These are phyloP conservation scores for Austroboletus niveus DNA, from an alignment of 1,284 basidiomycete genomes.

Conservation along the genomic window DNA sequence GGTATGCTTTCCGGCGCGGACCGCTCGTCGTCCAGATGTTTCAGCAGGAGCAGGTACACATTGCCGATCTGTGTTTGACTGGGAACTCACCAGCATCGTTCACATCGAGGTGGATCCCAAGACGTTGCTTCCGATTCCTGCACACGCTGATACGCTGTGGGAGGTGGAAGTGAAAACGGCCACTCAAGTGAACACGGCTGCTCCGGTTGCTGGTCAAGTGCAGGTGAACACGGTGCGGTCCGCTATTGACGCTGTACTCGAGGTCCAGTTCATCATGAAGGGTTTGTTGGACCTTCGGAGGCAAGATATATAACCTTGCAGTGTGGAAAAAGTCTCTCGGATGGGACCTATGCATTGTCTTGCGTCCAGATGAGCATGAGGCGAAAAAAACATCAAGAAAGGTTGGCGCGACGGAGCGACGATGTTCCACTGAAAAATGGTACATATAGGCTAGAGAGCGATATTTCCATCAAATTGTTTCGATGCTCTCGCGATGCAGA, in stretches of 20 bases:
- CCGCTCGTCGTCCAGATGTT: constrained; percentile 73
- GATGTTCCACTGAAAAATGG: too few species aligned
- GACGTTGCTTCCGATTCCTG: constrained; percentile 68
- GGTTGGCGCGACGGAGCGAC: too few species aligned
- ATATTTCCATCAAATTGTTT: too few species aligned
- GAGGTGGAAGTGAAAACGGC: constrained; percentile 82
- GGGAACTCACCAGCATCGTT: constrained; percentile 5
- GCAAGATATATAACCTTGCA: constrained; percentile 31
- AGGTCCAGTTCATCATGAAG: constrained; percentile 78
- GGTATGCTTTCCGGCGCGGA: constrained; percentile 70
- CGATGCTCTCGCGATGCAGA: too few species aligned
- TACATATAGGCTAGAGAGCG: too few species aligned
- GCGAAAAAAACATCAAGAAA: too few species aligned
- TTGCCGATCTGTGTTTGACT: constrained; percentile 2
- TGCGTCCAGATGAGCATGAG: too few species aligned
- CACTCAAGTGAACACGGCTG: constrained; percentile 67
- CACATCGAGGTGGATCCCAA: constrained; percentile 57
- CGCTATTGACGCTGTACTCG: constrained; percentile 67
- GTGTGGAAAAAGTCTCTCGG: background rate
- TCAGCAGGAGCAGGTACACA: constrained; percentile 70
- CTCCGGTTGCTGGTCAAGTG: constrained; percentile 57
- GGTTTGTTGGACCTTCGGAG: constrained; percentile 69
- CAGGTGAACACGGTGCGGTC: constrained; percentile 33
- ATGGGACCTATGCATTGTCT: background rate
- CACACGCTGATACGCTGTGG: constrained; percentile 74